A percentile compares a stretch with the other conserved stretches of the same genome.
Conservation (phyloP, 345 rosid species). For the Brassica incana region DNA sequence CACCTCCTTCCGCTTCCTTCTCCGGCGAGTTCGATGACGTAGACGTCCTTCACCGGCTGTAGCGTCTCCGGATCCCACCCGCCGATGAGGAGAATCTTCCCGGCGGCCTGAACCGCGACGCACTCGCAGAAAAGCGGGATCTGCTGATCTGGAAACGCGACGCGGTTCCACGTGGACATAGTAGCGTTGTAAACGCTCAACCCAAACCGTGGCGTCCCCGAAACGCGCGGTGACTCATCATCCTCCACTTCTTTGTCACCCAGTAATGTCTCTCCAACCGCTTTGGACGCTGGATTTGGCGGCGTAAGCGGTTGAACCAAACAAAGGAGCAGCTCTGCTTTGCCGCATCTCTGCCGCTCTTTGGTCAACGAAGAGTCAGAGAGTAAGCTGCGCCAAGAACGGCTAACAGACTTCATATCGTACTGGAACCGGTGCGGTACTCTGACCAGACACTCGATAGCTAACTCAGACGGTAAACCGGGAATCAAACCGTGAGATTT, state of each 20-base stretch:
- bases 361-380: conserved; percentile 42
- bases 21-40: conserved; percentile 44
- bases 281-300: not conserved
- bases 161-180: conserved; percentile 41
- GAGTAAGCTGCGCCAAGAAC: conserved; percentile 44
- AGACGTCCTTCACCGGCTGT: conserved; percentile 46
- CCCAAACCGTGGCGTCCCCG: conserved; percentile 43
- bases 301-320: conserved; percentile 49
- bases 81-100: conserved; percentile 49
- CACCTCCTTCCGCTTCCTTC: conserved; percentile 38
- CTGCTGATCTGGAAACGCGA: conserved; percentile 10
- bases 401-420: conserved; percentile 47
- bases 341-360: conserved; percentile 40
- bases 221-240: conserved; percentile 15
- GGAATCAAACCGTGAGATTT: conserved; percentile 42
- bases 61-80: conserved; percentile 62
- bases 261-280: not conserved
- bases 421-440: conserved; percentile 52
- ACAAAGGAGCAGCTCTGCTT: conserved; percentile 51
- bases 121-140: conserved; percentile 64
- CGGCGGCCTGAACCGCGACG: conserved; percentile 39
- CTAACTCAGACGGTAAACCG: conserved; percentile 54
- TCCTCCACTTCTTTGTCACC: not conserved
- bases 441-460: conserved; percentile 50
- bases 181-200: conserved; percentile 43